These are phyloP conservation scores for Sarocladium oryzae DNA, from an alignment of 2,329 filamentous ascomycete species.

Conservation along the genomic window DNA sequence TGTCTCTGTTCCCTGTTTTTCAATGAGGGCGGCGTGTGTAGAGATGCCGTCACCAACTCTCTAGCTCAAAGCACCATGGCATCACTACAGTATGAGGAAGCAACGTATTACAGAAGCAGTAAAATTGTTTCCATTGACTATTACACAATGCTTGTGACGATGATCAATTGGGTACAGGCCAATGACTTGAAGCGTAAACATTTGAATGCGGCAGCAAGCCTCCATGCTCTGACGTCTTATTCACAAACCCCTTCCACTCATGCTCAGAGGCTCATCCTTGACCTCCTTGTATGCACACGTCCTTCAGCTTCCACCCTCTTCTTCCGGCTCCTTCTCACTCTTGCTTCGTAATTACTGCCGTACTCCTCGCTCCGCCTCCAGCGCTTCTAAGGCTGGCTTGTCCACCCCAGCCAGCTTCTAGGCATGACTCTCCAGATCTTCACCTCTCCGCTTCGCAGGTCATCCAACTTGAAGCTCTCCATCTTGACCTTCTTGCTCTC, in stretches of 20 bases:
- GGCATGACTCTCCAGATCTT: conserved; percentile 97
- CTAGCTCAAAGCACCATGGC: too few species aligned
- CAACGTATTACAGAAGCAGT: too few species aligned
- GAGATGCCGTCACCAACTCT: too few species aligned
- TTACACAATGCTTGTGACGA: neutral
- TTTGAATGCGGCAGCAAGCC: too few species aligned
- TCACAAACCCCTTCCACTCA: neutral
- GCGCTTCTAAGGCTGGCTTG: conserved; percentile 47
- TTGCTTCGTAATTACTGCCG: neutral
- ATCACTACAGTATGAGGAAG: too few species aligned
- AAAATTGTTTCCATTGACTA: neutral
- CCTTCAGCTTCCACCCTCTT: neutral
- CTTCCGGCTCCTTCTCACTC: neutral
- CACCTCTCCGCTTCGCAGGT: conserved; percentile 87
- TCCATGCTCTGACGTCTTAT: too few species aligned
- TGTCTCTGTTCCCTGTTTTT: too few species aligned
- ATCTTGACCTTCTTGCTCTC: conserved; percentile 91
- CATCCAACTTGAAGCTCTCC: conserved; percentile 90
- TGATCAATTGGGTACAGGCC: neutral
- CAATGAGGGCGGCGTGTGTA: too few species aligned
- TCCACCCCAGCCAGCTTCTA: conserved; percentile 88
- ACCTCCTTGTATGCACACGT: neutral
- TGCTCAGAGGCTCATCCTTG: neutral
- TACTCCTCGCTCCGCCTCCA: conserved; percentile 16
- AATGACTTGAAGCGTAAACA: neutral